Conservation (phyloP, 2,329 filamentous ascomycete genomes). For the Colletotrichum tropicale region DNA sequence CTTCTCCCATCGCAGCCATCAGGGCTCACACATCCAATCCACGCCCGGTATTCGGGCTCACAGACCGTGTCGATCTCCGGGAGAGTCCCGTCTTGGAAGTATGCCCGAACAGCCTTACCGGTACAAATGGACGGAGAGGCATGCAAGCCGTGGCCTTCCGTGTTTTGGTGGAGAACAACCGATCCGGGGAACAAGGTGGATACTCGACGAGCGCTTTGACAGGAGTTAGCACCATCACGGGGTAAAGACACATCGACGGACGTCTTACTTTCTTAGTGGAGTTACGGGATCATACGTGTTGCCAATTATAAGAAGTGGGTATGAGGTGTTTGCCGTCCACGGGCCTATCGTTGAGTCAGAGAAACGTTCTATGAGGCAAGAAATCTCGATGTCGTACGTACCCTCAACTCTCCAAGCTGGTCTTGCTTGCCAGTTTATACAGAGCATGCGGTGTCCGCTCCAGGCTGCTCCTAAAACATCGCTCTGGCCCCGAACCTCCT, state of each 20-base stretch:
- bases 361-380: neutral
- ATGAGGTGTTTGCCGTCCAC: conserved; percentile 24
- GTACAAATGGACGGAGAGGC: neutral
- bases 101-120: neutral
- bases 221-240: neutral
- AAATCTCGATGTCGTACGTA: neutral
- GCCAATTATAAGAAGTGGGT: conserved; percentile 35
- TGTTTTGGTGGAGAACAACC: neutral
- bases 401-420: conserved; percentile 23
- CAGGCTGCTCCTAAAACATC: conserved; percentile 17
- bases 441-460: conserved; percentile 23
- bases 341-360: neutral
- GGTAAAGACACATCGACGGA: neutral
- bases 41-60: neutral
- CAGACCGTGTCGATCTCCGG: neutral
- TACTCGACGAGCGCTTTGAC: neutral
- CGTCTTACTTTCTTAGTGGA: neutral
- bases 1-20: neutral
- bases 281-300: conserved; percentile 29
- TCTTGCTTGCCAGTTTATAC: conserved; percentile 31
- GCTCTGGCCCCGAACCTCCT: conserved; percentile 9
- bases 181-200: neutral
- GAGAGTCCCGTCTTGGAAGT: neutral
- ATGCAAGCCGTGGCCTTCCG: neutral
- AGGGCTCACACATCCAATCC: neutral